Evolutionary conservation across 2,329 filamentous ascomycete genomes (phyloP).

Genomic region (Penicillium capsulatum): DNA sequence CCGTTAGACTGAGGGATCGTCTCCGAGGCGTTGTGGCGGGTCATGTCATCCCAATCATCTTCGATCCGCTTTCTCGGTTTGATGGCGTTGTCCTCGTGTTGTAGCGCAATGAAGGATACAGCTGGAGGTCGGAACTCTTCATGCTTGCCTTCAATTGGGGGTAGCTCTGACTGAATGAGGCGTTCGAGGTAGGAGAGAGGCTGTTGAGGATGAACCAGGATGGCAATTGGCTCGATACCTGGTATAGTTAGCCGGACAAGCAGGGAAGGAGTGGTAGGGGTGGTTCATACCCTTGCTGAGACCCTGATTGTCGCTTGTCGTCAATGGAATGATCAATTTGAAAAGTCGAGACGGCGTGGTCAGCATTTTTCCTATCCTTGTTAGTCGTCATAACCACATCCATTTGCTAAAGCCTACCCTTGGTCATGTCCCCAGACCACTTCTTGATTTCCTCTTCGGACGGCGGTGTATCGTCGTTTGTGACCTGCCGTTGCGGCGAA

Average conservation of each 20-base stretch:
- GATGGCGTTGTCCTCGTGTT: slow-evolving; percentile 60
- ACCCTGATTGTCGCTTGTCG: slow-evolving; percentile 55
- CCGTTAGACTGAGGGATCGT: slow-evolving; percentile 3
- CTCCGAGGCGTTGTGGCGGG: slow-evolving; percentile 2
- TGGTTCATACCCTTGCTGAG: slow-evolving; percentile 51
- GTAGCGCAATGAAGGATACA: slow-evolving; percentile 76
- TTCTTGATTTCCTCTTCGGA: slow-evolving; percentile 2
- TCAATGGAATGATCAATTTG: slow-evolving; percentile 74
- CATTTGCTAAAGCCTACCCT: slow-evolving; percentile 45
- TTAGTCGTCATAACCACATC: slow-evolving; percentile 4
- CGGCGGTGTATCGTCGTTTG: slow-evolving; percentile 22
- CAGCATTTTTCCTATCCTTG: slow-evolving; percentile 62
- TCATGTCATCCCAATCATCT: slow-evolving; percentile 39
- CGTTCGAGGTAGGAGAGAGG: slow-evolving; percentile 86
- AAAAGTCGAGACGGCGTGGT: slow-evolving; percentile 76
- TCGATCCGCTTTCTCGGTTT: slow-evolving; percentile 36
- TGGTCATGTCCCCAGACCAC: slow-evolving; percentile 53
- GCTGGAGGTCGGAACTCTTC: slow-evolving; percentile 67
- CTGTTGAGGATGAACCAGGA: slow-evolving; percentile 84
- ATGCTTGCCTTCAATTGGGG: slow-evolving; percentile 58
- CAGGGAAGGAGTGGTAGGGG: background rate
- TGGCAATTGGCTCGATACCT: slow-evolving; percentile 75
- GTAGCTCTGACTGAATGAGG: slow-evolving; percentile 81
- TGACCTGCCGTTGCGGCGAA: slow-evolving; percentile 25
- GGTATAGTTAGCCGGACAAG: slow-evolving; percentile 5